Conservation (phyloP, 331 rosid species). For the Rosa hybrid region DNA sequence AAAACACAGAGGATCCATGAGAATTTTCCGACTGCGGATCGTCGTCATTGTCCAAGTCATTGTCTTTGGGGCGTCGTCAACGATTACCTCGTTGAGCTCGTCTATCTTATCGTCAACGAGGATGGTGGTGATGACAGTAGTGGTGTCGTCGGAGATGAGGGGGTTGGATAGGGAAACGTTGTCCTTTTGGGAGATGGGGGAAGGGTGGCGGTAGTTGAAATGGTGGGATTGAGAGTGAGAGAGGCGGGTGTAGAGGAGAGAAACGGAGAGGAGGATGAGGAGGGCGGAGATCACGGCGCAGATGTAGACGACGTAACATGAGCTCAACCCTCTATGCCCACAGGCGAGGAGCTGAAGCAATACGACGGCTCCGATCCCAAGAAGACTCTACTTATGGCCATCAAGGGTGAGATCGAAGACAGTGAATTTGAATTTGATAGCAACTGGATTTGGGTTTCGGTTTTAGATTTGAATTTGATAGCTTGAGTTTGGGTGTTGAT, state of each 20-base stretch:
- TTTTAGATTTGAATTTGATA: too few relatives aligned
- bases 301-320: conserved; percentile 55
- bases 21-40: conserved; percentile 42
- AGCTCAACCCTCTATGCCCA: neutral
- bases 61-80: conserved; percentile 30
- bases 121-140: conserved; percentile 4
- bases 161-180: conserved; percentile 38
- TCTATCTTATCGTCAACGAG: conserved; percentile 68
- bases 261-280: conserved; percentile 75
- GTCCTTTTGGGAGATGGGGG: neutral
- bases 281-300: conserved; percentile 64
- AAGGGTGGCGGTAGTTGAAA: conserved; percentile 22
- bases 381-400: too few relatives aligned
- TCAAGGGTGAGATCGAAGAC: too few relatives aligned
- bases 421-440: too few relatives aligned
- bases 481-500: too few relatives aligned
- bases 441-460: too few relatives aligned
- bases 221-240: conserved; percentile 49
- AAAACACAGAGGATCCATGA: conserved; percentile 30
- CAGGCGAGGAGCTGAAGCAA: too few relatives aligned
- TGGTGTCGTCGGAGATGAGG: conserved; percentile 46
- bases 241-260: conserved; percentile 80
- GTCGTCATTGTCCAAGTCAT: conserved; percentile 55
- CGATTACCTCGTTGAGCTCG: conserved; percentile 65
- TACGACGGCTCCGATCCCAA: too few relatives aligned